Base-by-base conservation (phyloP, 805 yeast genomes). In the Jamesozyma rosinii region DNA sequence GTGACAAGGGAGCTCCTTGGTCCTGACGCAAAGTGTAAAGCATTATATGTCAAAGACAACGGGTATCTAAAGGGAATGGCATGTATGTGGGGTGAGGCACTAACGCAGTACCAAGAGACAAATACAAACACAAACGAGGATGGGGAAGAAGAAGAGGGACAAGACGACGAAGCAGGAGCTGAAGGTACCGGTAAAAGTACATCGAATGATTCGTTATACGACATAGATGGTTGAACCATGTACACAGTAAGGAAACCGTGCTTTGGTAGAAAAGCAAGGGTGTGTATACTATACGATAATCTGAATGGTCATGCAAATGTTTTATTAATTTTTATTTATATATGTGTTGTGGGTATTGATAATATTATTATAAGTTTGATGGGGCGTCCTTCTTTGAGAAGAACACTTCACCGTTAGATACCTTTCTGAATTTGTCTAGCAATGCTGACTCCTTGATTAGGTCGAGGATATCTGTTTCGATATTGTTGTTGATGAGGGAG, bases 21-120 rank as follows among this genome's bases (percentile, higher is more conserved):
- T 0, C 48, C 54, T 0, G 52, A 55, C 1, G 72, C 69, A 8
- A 59, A 58, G 40, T 69, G 79, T 39, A 63, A 78, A 44, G 66
- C 78, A 2, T 52, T 77, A 2, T 68, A 69, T 45, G 66, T 71
- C 2, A 62, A 65, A 38, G 54, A 58, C 3, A 55, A 65, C 5
- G 76, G 75, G 0, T 65, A 66, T 35, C 49, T 69, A 30, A 76
- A 77, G 47, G 88, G 85, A 0, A 57, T 79, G 3, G 45, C 75
- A 8, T 80, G 76, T 29, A 69, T 79, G 36, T 79, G 83, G 77
- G 89, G 89, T 0, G 65, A 67, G 5, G 54, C 59, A 5, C 67
- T 76, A 44, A 63, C 63, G 41, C 54, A 54, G 37, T 54, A 52
- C 33, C 36, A 45, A 11, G 35, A 41, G 19, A 27, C 37, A 19